These are phyloP conservation scores for Ceratobasidium papillatum DNA, from an alignment of 1,284 basidiomycete species.

Conservation along the genomic window DNA sequence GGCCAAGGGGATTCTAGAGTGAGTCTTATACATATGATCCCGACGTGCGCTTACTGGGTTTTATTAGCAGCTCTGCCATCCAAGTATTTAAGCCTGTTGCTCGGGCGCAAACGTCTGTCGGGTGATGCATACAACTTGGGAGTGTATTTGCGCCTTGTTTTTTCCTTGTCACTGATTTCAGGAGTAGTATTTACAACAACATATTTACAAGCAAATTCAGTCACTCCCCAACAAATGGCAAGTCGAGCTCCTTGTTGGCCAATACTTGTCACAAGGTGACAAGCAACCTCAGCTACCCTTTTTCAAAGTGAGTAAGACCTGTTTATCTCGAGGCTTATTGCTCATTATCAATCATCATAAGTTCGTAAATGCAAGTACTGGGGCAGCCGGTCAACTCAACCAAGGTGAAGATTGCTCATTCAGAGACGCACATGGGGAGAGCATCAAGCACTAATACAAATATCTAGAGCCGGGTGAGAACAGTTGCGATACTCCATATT, in stretches of 20 bases:
- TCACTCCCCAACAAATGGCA: background rate
- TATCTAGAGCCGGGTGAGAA: background rate
- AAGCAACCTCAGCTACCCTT: constrained; percentile 8
- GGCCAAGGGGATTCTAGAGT: constrained; percentile 37
- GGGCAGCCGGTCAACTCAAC: constrained; percentile 36
- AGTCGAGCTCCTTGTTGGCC: background rate
- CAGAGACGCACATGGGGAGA: constrained; percentile 30
- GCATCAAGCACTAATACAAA: constrained; percentile 23
- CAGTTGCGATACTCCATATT: constrained; percentile 27
- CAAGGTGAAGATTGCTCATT: constrained; percentile 40
- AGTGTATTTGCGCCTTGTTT: background rate
- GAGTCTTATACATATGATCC: background rate
- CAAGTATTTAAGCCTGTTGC: constrained; percentile 33
- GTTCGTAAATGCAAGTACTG: constrained; percentile 40
- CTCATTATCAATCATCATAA: background rate
- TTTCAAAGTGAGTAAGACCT: constrained; percentile 4
- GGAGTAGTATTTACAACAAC: constrained; percentile 28
- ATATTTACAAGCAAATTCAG: constrained; percentile 22
- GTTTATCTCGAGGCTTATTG: background rate
- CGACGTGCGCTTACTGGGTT: background rate
- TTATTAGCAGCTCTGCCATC: constrained; percentile 3
- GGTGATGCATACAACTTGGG: constrained; percentile 37
- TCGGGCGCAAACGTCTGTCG: constrained; percentile 22
- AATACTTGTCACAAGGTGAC: background rate
- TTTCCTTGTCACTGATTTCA: no score